Conservation (phyloP, 2,329 filamentous ascomycete genomes). For the Fusarium tricinctum region DNA sequence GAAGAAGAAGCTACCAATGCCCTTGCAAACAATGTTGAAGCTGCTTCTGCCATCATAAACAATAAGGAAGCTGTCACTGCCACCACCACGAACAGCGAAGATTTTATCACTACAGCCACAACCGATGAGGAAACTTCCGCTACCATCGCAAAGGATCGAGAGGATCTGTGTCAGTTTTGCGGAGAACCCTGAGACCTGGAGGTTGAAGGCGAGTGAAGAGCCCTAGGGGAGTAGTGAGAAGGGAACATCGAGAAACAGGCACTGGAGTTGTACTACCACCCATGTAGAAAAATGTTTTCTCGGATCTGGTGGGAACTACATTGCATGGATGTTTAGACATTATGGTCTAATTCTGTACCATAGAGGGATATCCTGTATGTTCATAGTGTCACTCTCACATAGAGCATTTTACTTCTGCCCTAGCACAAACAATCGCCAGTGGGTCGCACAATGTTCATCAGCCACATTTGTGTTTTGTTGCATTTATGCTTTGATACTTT, state of each 20-base stretch:
- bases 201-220: conserved; percentile 2
- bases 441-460: not conserved
- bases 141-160: too few relatives aligned
- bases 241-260: not conserved
- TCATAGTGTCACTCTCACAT: too few relatives aligned
- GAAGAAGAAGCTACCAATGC: not conserved
- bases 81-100: too few relatives aligned
- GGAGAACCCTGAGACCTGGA: conserved; percentile 2
- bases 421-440: not conserved
- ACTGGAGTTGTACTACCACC: not conserved
- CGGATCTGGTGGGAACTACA: not conserved
- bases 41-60: too few relatives aligned
- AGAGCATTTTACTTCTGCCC: not conserved
- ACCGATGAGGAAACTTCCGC: too few relatives aligned
- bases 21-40: too few relatives aligned
- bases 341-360: not conserved
- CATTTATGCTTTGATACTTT: conserved; percentile 3
- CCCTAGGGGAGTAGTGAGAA: not conserved
- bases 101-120: too few relatives aligned
- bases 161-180: too few relatives aligned
- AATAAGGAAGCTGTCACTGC: not conserved
- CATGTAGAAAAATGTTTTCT: not conserved
- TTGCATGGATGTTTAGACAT: not conserved
- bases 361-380: not conserved
- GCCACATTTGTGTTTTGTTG: conserved; percentile 1